These are phyloP conservation scores for Fusarium subtropicale DNA, from an alignment of 2,329 filamentous ascomycete genomes.

Conservation along the genomic window DNA sequence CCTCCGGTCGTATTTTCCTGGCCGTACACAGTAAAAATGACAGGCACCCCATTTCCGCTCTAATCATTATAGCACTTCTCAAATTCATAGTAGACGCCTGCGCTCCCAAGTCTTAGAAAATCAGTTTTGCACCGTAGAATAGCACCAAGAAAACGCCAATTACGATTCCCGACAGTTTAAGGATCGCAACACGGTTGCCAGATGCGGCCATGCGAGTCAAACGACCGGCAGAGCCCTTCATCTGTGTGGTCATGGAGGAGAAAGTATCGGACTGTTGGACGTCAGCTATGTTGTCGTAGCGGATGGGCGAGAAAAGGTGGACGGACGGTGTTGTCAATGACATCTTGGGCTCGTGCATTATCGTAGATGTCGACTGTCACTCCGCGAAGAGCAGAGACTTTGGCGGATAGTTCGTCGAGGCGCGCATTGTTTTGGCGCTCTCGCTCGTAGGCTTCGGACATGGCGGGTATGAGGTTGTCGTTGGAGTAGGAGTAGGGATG, in stretches of 20 bases:
- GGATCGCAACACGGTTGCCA: constrained; percentile 89
- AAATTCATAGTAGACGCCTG: constrained; percentile 3
- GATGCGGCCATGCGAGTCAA: constrained; percentile 90
- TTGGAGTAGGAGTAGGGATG: background rate
- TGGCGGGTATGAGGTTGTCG: constrained; percentile 50
- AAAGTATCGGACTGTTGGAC: constrained; percentile 82
- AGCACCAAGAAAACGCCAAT: constrained; percentile 77
- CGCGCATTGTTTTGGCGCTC: constrained; percentile 94
- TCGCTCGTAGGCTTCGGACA: constrained; percentile 83
- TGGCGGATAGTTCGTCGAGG: constrained; percentile 88
- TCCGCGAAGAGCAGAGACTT: constrained; percentile 90
- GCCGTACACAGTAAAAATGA: background rate
- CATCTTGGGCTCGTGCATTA: constrained; percentile 86
- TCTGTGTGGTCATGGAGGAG: constrained; percentile 82
- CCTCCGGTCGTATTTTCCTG: background rate
- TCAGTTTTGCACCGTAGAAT: constrained; percentile 76
- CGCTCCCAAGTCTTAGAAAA: constrained; percentile 60
- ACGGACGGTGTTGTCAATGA: constrained; percentile 87
- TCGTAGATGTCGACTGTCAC: constrained; percentile 99
- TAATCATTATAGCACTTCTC: constrained; percentile 6
- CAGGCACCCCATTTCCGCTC: background rate
- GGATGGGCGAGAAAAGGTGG: background rate
- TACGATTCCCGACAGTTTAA: constrained; percentile 89
- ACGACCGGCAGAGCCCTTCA: constrained; percentile 85
- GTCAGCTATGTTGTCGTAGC: constrained; percentile 16